Base-by-base conservation (phyloP, 345 rosid species). In the Murraya paniculata region DNA sequence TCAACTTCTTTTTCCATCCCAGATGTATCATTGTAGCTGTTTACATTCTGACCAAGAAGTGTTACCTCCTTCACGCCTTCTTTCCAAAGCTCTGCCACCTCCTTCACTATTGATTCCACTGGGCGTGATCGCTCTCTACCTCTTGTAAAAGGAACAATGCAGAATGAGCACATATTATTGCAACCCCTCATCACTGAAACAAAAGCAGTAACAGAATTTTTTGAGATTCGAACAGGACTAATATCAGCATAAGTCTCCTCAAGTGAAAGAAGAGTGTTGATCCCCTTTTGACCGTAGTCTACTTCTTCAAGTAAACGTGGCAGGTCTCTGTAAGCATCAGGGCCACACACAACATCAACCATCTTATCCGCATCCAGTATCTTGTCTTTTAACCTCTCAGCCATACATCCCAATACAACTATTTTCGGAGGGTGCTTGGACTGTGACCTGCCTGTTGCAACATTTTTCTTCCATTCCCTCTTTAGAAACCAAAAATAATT, bases 301-400 rank as follows among this genome's bases (percentile, higher is more conserved):
- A 96, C 99, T 69, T 93, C 98, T 57, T 90, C 94, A 71, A 95
- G 78, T 14, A 95, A 75, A 64, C 91, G 85, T 2, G 99, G 98
- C 79, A 93, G 87, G 82, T 93, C 98, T 82, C 99, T 89, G 72
- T 92, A 96, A 28, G 99, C 99, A 85, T 96, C 97, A 19, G 97
- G 95, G 10, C 97, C 98, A 2, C 99, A 93, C 2, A 96, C 99
- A 71, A 93, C 99, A 85, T 93, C 98, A 60, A 96, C 99, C 98
- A 96, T 96, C 87, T 93, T 96, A 84, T 96, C 97, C 0, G 98
- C 83, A 86, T 91, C 97, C 18, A 96, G 85, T 75, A 96, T 93
- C 88, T 90, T 93, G 4, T 93, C 98, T 82, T 96, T 96, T 55
- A 92, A 77, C 82, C 99, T 89, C 80, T 96, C 99, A 56, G 98